Evolutionary conservation across 805 yeast genomes (phyloP), one percentile per base, ranked within the genome.

Genomic region (Teunomyces gatunensis): DNA sequence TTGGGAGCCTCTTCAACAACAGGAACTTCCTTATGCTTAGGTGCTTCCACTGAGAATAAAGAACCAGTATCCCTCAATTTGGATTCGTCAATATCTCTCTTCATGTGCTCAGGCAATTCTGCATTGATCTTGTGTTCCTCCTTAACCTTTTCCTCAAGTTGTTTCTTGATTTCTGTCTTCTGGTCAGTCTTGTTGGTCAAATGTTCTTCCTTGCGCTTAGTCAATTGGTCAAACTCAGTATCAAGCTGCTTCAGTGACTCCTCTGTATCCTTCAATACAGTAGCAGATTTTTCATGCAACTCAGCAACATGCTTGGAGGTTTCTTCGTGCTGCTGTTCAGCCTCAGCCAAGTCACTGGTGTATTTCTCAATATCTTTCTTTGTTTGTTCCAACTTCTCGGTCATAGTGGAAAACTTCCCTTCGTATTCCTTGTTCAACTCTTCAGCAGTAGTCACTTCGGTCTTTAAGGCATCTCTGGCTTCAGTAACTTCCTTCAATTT

Each of bases 21-120:
- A 41, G 50, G 40, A 52, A 42, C 46, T 49, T 51, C 29, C 43
- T 50, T 47, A 37, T 54, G 54, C 36, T 50, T 45, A 21, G 46
- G 40, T 21, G 17, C 62, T 32, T 68, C 74, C 12, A 55, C 68
- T 1, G 72, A 58, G 49, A 73, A 73, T 15, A 73, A 56, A 1
- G 75, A 70, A 4, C 69, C 63, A 15, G 73, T 67, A 52, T 73
- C 78, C 30, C 63, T 61, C 32, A 71, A 56, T 49, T 63, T 62
- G 40, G 53, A 50, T 50, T 72, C 77, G 49, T 70, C 63, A 11
- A 73, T 54, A 4, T 63, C 62, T 13, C 48, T 60, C 49, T 67
- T 71, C 56, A 80, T 66, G 61, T 80, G 85, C 43, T 75, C 81
- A 10, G 85, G 85, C 51, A 77, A 71, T 47, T 70, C 76, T 11